Conservation (phyloP, 2,329 filamentous ascomycete species). For the Aureobasidium mangrovei region DNA sequence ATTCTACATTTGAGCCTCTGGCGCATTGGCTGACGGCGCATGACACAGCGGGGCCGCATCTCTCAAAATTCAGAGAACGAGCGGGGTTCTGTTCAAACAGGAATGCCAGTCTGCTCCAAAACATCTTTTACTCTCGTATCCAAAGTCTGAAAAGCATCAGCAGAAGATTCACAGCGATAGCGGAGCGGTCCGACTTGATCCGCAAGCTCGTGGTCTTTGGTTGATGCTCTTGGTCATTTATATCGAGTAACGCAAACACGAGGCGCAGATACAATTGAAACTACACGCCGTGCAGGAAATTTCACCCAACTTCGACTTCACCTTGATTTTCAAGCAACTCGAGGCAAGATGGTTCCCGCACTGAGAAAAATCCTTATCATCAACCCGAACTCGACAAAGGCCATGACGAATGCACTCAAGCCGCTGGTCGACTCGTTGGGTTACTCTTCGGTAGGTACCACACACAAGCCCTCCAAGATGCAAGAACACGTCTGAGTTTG, state of each 20-base stretch:
- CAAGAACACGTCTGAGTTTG: conserved; percentile 26
- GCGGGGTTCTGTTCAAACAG: too few relatives aligned
- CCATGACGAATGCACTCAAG: conserved; percentile 62
- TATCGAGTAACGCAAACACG: conserved; percentile 12
- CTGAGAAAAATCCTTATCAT: conserved; percentile 52
- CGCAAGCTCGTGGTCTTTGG: background rate
- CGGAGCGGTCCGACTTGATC: conserved; percentile 6
- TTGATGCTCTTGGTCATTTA: conserved; percentile 8
- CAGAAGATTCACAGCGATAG: background rate
- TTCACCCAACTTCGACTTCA: background rate
- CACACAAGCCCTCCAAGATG: conserved; percentile 25
- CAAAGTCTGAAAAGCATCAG: background rate
- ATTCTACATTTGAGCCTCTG: too few relatives aligned
- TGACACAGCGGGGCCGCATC: too few relatives aligned
- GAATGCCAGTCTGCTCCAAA: too few relatives aligned
- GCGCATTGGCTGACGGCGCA: too few relatives aligned
- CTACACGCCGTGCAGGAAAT: background rate
- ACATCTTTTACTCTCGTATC: too few relatives aligned
- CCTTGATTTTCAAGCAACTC: background rate
- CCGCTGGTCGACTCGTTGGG: conserved; percentile 38
- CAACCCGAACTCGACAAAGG: conserved; percentile 67
- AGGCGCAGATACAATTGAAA: conserved; percentile 5
- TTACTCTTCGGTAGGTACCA: conserved; percentile 33
- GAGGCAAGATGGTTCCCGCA: conserved; percentile 6
- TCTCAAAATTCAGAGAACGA: too few relatives aligned